Evolutionary conservation across 768 basidiomycete species (phyloP).

Genomic region (Lyophyllum semitale): DNA sequence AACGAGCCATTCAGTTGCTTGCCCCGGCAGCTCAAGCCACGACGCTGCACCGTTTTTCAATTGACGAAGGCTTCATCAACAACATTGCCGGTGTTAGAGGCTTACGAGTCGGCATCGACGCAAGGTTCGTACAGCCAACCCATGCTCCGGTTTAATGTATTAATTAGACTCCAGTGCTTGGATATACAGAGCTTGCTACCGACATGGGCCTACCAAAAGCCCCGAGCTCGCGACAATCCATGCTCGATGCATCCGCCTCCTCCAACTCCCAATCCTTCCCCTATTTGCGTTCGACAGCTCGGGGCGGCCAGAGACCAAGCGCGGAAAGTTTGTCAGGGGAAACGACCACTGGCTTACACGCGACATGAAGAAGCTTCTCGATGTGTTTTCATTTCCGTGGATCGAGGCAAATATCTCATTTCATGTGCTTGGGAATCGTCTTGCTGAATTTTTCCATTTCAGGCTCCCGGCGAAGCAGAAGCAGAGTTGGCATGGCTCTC

Average conservation of each 20-base stretch:
- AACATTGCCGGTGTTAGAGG: slow-evolving; percentile 6
- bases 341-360: slow-evolving; percentile 1
- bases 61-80: slow-evolving; percentile 10
- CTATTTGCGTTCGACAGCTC: slow-evolving; percentile 4
- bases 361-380: slow-evolving; percentile 2
- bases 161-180: slow-evolving; percentile 1
- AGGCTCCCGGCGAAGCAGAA: slow-evolving; percentile 7
- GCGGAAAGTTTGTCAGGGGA: not conserved
- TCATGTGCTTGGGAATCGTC: too few species aligned
- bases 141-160: slow-evolving; percentile 4
- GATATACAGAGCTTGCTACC: not conserved
- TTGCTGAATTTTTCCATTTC: too few species aligned
- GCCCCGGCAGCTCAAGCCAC: not conserved
- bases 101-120: slow-evolving; percentile 13
- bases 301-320: not conserved
- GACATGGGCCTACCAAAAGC: too few species aligned
- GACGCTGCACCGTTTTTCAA: slow-evolving; percentile 3
- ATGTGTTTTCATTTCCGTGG: slow-evolving; percentile 3
- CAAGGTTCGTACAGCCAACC: slow-evolving; percentile 5
- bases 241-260: not conserved
- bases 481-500: slow-evolving; percentile 1
- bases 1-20: slow-evolving; percentile 5
- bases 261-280: not conserved
- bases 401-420: too few species aligned
- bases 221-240: slow-evolving; percentile 5